These are phyloP conservation scores for Dovyalis caffra DNA, from an alignment of 345 rosid species.

Conservation along the genomic window DNA sequence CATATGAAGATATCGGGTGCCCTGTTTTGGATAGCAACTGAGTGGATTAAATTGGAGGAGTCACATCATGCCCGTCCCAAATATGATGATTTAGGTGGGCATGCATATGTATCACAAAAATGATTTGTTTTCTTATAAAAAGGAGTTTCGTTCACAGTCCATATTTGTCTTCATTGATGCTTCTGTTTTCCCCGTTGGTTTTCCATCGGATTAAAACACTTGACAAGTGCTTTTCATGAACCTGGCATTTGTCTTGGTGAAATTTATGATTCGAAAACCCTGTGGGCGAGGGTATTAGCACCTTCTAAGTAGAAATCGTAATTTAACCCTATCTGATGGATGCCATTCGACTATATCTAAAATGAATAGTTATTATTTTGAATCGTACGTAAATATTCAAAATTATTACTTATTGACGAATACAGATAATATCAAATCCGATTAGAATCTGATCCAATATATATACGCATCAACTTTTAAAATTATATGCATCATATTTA, in stretches of 20 bases:
- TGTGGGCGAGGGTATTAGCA: too few species aligned
- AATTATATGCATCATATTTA: too few species aligned
- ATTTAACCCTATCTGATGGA: too few species aligned
- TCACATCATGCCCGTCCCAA: neutral
- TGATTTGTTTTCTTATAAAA: neutral
- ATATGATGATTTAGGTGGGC: slow-evolving; percentile 1
- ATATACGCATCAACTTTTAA: too few species aligned
- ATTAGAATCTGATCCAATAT: too few species aligned
- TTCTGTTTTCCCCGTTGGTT: neutral
- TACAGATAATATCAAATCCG: too few species aligned
- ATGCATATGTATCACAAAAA: neutral
- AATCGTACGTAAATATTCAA: too few species aligned
- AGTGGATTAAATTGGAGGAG: neutral
- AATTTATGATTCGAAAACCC: too few species aligned
- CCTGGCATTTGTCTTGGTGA: neutral
- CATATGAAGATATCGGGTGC: neutral
- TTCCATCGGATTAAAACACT: neutral
- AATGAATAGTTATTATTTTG: too few species aligned
- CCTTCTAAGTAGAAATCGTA: too few species aligned
- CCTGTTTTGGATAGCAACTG: neutral
- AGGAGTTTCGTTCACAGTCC: neutral
- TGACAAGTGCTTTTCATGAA: neutral
- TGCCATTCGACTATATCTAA: too few species aligned
- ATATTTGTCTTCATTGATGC: neutral
- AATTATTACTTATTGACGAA: too few species aligned